Base-by-base conservation (phyloP, 768 basidiomycete genomes). In the Panaeolus papilionaceus region DNA sequence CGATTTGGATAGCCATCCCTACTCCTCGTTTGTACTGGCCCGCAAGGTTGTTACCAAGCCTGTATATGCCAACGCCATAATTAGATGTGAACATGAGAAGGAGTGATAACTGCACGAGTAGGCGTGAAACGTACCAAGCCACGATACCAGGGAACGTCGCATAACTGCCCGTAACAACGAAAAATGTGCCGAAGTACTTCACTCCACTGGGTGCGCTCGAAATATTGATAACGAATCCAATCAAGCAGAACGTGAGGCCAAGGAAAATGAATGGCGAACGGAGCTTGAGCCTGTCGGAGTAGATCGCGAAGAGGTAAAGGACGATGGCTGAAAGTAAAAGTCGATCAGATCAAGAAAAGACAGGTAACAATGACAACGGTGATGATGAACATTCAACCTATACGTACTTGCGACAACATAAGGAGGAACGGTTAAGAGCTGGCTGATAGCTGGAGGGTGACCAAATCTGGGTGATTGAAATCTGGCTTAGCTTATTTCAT, bases 161-260 rank as follows among this genome's bases (percentile, higher is more conserved):
- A 68, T 89, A 92, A 45, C 82, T 82, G n/a, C 92, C 92, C 0
- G 82, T 80, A 7, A 92, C 89, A 28, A 84, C 83, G 65, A 92
- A 85, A 81, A 89, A 93, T 0, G 87, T 91, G 0, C 90, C 91
- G 69, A 91, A 89, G 74, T 92, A 92, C 76, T 92, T 92, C 33
- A 80, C 86, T 0, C 88, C 87, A 54, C 74, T 72, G 0, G 84
- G 70, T 0, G 77, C 85, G 12, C 82, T 72, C 0, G 88, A 86
- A 63, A 92, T 87, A 71, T 90, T 89, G 75, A 92, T 90, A 0
- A 81, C 65, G 71, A 88, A 92, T 0, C 91, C 90, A 37, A 89
- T 79, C 40, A 89, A 74, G 63, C 81, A 83, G 75, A 88, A 80
- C 0, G 79, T 18, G 3, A 86, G 83, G 0, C 85, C 86, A 0